Evolutionary conservation across 495 filamentous ascomycete species (phyloP).

Genomic region (Aspergillus sparsus): DNA sequence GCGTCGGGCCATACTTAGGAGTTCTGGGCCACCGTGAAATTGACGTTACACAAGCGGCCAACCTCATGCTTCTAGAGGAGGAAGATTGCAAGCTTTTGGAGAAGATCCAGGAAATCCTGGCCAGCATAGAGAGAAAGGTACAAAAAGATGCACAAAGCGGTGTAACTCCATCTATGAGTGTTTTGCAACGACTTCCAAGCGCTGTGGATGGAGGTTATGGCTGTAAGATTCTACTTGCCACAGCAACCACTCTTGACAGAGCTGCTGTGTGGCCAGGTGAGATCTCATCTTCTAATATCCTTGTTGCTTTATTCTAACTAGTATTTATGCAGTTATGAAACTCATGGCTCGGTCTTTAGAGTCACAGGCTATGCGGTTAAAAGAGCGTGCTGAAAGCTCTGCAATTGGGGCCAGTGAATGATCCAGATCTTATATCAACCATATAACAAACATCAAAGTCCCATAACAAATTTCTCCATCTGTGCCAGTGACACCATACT

Average conservation of each 20-base stretch:
- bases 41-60: constrained; percentile 74
- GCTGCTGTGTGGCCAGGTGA: constrained; percentile 91
- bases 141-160: constrained; percentile 52
- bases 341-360: constrained; percentile 87
- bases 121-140: constrained; percentile 80
- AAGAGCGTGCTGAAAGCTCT: constrained; percentile 67
- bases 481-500: too few species aligned
- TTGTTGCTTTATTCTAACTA: constrained; percentile 30
- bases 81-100: constrained; percentile 86
- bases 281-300: constrained; percentile 23
- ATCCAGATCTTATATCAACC: not conserved
- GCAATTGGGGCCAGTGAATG: constrained; percentile 41
- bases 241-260: constrained; percentile 86
- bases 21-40: constrained; percentile 81
- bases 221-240: constrained; percentile 81
- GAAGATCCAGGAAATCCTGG: constrained; percentile 81
- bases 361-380: constrained; percentile 80
- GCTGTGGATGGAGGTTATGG: constrained; percentile 72
- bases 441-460: too few species aligned
- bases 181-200: constrained; percentile 56
- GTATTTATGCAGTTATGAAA: constrained; percentile 63
- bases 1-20: constrained; percentile 84
- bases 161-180: constrained; percentile 49
- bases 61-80: constrained; percentile 86
- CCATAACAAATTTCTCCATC: too few species aligned